Conservation (phyloP, 1,139 yeast species). For the Wickerhamiella infanticola region DNA sequence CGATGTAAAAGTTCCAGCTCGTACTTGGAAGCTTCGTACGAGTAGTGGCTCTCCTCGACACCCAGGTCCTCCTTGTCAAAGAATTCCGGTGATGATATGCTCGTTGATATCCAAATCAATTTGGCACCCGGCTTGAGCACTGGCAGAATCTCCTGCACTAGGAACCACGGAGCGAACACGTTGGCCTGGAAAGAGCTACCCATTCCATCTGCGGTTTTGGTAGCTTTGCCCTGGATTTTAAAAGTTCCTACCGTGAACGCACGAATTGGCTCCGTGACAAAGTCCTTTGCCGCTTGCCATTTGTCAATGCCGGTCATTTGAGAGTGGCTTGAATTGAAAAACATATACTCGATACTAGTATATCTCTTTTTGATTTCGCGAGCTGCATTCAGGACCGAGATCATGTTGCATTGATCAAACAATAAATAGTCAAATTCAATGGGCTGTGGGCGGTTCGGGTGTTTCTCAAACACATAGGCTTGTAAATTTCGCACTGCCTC, state of each 20-base stretch:
- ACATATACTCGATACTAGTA: conserved; percentile 54
- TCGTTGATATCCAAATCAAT: conserved; percentile 72
- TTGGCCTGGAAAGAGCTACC: conserved; percentile 91
- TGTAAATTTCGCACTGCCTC: conserved; percentile 56
- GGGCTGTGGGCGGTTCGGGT: conserved; percentile 27
- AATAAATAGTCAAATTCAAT: conserved; percentile 76
- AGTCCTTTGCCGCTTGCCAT: conserved; percentile 55
- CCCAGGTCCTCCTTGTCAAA: conserved; percentile 64
- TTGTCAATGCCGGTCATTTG: conserved; percentile 79
- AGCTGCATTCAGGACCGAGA: conserved; percentile 60
- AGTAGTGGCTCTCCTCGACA: conserved; percentile 41
- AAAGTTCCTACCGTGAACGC: conserved; percentile 66
- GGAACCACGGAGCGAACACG: conserved; percentile 85
- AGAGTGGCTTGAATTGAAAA: conserved; percentile 83
- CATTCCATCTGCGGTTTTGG: conserved; percentile 52
- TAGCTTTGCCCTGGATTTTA: conserved; percentile 66
- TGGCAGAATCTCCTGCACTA: conserved; percentile 41
- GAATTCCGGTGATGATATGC: conserved; percentile 54
- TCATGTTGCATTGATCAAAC: conserved; percentile 84
- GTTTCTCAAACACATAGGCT: conserved; percentile 30
- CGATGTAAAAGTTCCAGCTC: conserved; percentile 69
- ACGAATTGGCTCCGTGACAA: conserved; percentile 46
- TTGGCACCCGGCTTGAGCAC: conserved; percentile 40
- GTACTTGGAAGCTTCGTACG: conserved; percentile 90
- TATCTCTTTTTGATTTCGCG: conserved; percentile 53